These are phyloP conservation scores for Camellia japonica DNA, from an alignment of 148 eudicot species.

Conservation along the genomic window DNA sequence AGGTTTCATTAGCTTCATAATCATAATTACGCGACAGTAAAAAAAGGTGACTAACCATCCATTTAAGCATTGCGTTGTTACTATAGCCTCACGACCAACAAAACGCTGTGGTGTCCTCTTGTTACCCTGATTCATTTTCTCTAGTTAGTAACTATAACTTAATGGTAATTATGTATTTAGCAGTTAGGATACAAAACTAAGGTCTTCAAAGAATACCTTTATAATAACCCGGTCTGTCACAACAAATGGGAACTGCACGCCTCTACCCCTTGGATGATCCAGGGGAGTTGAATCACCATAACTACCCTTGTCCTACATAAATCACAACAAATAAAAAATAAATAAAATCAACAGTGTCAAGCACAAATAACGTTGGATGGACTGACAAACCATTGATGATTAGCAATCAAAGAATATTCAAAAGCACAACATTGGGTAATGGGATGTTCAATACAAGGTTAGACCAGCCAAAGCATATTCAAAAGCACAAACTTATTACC, in stretches of 20 bases:
- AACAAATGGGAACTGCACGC: slow-evolving; percentile 75
- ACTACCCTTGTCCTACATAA: slow-evolving; percentile 50
- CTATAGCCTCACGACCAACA: slow-evolving; percentile 90
- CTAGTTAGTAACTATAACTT: neutral
- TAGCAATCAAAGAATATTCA: slow-evolving; percentile 5
- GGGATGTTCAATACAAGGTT: neutral
- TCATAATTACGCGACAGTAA: neutral
- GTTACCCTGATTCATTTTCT: slow-evolving; percentile 56
- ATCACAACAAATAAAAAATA: neutral
- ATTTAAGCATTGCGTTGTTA: slow-evolving; percentile 89
- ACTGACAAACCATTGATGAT: neutral
- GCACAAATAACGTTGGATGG: neutral
- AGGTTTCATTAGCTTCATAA: neutral
- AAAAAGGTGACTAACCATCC: slow-evolving; percentile 70
- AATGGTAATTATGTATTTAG: neutral
- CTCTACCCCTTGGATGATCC: slow-evolving; percentile 58
- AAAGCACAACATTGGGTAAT: neutral
- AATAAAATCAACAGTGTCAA: neutral
- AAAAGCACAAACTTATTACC: too few relatives aligned
- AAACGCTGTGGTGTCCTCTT: slow-evolving; percentile 85
- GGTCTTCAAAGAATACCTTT: slow-evolving; percentile 44
- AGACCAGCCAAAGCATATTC: neutral
- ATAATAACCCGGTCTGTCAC: slow-evolving; percentile 80
- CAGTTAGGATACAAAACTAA: neutral
- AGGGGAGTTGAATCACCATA: slow-evolving; percentile 40